phyloP scores from a whole-genome alignment of 305 asterid species.

The Fraxinus floribunda region DNA sequence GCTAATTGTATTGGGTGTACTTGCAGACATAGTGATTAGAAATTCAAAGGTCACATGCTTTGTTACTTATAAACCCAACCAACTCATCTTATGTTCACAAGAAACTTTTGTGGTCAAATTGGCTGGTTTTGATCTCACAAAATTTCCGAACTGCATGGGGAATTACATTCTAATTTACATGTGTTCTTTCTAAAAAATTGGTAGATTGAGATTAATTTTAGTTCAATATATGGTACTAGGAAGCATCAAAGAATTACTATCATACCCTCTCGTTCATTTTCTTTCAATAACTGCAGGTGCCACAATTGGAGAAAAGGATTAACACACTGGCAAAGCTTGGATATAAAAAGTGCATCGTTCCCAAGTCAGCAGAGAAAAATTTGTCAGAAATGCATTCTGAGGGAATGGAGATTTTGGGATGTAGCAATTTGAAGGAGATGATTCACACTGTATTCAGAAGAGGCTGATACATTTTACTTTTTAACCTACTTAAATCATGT shows the following conservation, averaged over 20 bases:
- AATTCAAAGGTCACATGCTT: neutral
- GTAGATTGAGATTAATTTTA: neutral
- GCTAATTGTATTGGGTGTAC: neutral
- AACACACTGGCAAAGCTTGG: conserved; percentile 74
- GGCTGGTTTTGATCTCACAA: neutral
- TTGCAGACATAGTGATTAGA: neutral
- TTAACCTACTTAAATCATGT: neutral
- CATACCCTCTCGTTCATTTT: neutral
- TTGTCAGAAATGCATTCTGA: conserved; percentile 36
- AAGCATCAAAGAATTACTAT: neutral
- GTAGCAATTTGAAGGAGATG: conserved; percentile 81
- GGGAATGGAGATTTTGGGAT: conserved; percentile 66
- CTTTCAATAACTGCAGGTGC: conserved; percentile 46
- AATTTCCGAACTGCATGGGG: neutral
- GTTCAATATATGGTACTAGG: neutral
- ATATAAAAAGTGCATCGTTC: conserved; percentile 67
- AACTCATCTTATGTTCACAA: neutral
- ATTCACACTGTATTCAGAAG: conserved; percentile 57
- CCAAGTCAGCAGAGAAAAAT: conserved; percentile 53
- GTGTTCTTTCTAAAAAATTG: neutral
- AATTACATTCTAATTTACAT: neutral
- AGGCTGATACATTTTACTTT: conserved; percentile 5
- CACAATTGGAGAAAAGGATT: conserved; percentile 78
- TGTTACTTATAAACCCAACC: neutral
- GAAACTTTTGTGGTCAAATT: neutral